phyloP scores from a whole-genome alignment of 306 rosid species.

The Delonix regia region DNA sequence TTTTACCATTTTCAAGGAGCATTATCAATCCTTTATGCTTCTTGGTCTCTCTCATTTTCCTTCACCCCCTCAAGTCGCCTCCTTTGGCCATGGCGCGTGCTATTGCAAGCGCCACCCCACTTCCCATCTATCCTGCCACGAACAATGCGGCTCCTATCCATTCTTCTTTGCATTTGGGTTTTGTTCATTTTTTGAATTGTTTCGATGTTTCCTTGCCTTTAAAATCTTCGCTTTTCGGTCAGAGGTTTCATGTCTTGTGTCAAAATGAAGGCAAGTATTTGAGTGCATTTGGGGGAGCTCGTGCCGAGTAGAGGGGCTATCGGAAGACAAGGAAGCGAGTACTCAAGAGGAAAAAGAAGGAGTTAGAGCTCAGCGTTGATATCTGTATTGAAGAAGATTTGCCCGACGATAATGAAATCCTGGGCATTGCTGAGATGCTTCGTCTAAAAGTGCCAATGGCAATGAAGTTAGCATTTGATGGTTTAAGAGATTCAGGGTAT shows the following conservation, averaged over 20 bases:
- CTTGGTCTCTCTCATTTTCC: slow-evolving; percentile 45
- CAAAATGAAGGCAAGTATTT: slow-evolving; percentile 24
- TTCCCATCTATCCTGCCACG: slow-evolving; percentile 13
- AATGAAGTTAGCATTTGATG: slow-evolving; percentile 73
- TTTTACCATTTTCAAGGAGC: slow-evolving; percentile 1
- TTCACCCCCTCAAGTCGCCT: slow-evolving; percentile 32
- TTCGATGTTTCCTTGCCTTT: slow-evolving; percentile 7
- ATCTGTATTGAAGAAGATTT: too few relatives aligned
- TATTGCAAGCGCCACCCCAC: slow-evolving; percentile 41
- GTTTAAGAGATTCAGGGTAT: slow-evolving; percentile 58
- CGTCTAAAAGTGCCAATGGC: slow-evolving; percentile 73
- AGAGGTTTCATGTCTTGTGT: slow-evolving; percentile 39
- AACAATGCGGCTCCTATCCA: slow-evolving; percentile 11
- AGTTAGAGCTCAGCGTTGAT: too few relatives aligned
- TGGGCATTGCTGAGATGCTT: slow-evolving; percentile 75
- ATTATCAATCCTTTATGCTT: slow-evolving; percentile 34
- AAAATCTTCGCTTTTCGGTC: slow-evolving; percentile 37
- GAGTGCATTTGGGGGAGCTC: slow-evolving; percentile 28
- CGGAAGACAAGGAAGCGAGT: too few relatives aligned
- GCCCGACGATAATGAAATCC: slow-evolving; percentile 68
- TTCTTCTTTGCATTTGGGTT: slow-evolving; percentile 12
- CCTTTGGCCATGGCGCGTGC: slow-evolving; percentile 58
- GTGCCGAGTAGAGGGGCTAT: slow-evolving; percentile 56
- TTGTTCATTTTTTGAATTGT: neutral
- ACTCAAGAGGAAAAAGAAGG: too few relatives aligned